phyloP scores from a whole-genome alignment of 352 stramenopile genomes.

The Globisporangium mamillatum region DNA sequence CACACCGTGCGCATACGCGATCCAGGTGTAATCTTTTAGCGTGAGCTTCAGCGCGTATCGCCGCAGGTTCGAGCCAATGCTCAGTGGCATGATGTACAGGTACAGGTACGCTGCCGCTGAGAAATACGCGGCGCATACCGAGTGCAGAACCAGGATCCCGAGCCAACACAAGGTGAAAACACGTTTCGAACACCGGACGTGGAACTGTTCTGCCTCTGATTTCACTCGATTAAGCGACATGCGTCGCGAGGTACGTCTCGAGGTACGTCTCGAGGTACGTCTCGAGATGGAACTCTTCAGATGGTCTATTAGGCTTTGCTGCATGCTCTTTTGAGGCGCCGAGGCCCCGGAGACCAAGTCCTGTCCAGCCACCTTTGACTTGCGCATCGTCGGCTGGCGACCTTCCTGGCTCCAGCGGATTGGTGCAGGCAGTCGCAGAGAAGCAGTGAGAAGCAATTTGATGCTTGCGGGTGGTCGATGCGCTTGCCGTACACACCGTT shows the following conservation, averaged over 20 bases:
- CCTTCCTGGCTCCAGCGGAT: not conserved
- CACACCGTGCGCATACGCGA: slow-evolving; percentile 12
- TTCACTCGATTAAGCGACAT: not conserved
- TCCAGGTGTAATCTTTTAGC: slow-evolving; percentile 10
- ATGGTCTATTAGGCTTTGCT: not conserved
- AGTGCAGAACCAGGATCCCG: slow-evolving; percentile 8
- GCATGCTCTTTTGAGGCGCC: not conserved
- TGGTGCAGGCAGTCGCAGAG: too few species aligned
- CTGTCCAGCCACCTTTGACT: not conserved
- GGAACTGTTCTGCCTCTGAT: slow-evolving; percentile 9
- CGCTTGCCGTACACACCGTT: not conserved
- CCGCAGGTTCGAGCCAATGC: slow-evolving; percentile 17
- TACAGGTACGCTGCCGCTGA: slow-evolving; percentile 16
- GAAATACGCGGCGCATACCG: slow-evolving; percentile 18
- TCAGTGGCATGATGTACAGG: slow-evolving; percentile 19
- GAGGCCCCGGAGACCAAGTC: not conserved
- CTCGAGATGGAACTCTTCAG: slow-evolving; percentile 1
- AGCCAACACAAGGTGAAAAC: slow-evolving; percentile 18
- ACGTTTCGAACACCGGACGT: slow-evolving; percentile 9
- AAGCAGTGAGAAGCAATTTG: too few species aligned
- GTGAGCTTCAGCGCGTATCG: slow-evolving; percentile 15
- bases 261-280: not conserved
- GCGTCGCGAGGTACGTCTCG: not conserved
- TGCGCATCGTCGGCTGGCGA: not conserved
- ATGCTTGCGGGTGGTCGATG: too few species aligned